Percentiles rank a stretch among this genome's conserved stretches.
These are phyloP conservation scores for Penicillium palitans DNA, from an alignment of 2,329 filamentous ascomycete species.

Conservation along the genomic window DNA sequence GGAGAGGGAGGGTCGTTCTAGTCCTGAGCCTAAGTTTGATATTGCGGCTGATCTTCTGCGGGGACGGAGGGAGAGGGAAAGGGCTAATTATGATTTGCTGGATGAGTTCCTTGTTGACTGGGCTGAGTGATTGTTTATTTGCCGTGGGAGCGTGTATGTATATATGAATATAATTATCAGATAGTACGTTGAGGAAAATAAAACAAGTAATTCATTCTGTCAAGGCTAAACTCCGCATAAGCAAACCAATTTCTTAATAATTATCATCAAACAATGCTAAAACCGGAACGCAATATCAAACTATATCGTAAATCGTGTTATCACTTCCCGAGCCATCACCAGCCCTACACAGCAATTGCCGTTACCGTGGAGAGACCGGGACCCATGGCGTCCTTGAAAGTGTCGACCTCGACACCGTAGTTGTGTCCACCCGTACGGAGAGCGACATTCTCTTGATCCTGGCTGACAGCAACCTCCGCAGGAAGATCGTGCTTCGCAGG, in stretches of 20 bases:
- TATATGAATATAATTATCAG: not conserved
- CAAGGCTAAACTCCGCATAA: not conserved
- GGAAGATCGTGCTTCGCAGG: conserved; percentile 39
- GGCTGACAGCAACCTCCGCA: not conserved
- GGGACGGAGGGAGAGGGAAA: conserved; percentile 4
- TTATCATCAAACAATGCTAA: not conserved
- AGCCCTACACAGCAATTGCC: not conserved
- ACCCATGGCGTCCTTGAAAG: conserved; percentile 1
- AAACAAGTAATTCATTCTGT: not conserved
- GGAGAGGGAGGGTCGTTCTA: not conserved
- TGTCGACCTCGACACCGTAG: not conserved
- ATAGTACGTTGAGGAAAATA: not conserved
- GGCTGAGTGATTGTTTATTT: not conserved
- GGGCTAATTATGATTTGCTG: conserved; percentile 3
- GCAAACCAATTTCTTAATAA: not conserved
- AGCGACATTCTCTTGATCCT: not conserved
- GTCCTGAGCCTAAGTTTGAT: conserved; percentile 7
- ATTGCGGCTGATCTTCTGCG: conserved; percentile 10
- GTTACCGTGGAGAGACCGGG: not conserved
- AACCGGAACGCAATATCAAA: not conserved
- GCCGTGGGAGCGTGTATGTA: too few relatives aligned
- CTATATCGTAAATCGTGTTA: not conserved
- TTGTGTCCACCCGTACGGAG: not conserved
- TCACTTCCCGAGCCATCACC: not conserved
- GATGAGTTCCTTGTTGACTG: conserved; percentile 12